phyloP scores from a whole-genome alignment of 148 eudicot species.

The Vaccinium darrowii region DNA sequence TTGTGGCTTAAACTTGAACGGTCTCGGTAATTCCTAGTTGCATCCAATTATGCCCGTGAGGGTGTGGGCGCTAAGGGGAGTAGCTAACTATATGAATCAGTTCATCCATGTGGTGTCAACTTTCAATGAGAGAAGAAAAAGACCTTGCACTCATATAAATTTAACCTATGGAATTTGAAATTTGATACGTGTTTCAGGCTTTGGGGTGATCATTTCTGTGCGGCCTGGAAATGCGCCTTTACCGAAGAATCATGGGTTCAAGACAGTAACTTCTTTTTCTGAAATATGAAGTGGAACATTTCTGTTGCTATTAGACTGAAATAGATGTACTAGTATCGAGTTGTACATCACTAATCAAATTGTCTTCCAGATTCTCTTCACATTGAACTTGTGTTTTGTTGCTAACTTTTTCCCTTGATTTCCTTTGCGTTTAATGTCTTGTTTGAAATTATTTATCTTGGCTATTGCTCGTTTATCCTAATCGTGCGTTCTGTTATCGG shows the following conservation, averaged over 20 bases:
- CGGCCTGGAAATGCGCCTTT: conserved; percentile 90
- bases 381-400: background rate
- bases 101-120: background rate
- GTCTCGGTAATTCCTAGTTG: background rate
- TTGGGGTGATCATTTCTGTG: conserved; percentile 72
- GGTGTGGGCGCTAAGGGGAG: background rate
- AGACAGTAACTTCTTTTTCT: conserved; percentile 64
- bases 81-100: background rate
- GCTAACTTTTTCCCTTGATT: background rate
- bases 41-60: background rate
- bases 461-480: conserved; percentile 6
- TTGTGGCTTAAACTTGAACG: background rate
- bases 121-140: background rate
- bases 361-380: background rate
- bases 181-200: conserved; percentile 43
- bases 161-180: background rate
- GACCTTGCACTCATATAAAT: background rate
- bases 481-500: background rate
- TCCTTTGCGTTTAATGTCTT: background rate
- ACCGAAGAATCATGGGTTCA: conserved; percentile 83
- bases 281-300: conserved; percentile 42
- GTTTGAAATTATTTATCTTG: background rate
- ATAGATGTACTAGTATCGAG: background rate
- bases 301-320: background rate
- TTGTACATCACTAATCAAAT: background rate